phyloP scores from a whole-genome alignment of 2,329 filamentous ascomycete species.

The Penicillium frequentans region DNA sequence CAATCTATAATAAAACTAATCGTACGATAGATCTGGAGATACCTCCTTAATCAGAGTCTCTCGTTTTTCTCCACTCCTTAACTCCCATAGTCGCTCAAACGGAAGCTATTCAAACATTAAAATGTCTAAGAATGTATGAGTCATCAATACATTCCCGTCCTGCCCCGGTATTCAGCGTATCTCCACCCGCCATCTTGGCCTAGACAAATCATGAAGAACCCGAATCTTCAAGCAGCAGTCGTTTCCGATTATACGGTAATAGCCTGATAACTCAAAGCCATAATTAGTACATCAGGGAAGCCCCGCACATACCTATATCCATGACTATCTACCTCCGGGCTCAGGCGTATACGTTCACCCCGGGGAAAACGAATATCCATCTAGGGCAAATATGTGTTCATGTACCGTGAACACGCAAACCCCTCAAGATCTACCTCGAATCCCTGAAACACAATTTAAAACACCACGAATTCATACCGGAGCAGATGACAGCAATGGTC shows the following conservation, averaged over 20 bases:
- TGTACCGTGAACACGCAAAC: background rate
- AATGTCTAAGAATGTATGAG: conserved; percentile 2
- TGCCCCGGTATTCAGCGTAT: conserved; percentile 27
- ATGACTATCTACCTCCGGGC: background rate
- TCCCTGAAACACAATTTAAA: background rate
- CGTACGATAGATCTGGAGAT: no score
- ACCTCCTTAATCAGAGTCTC: background rate
- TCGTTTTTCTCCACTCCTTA: background rate
- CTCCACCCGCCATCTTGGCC: conserved; percentile 14
- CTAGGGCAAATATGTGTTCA: background rate
- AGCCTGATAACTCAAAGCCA: background rate
- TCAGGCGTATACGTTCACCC: background rate
- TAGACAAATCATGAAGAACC: conserved; percentile 1
- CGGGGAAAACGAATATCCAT: conserved; percentile 3
- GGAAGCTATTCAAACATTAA: background rate
- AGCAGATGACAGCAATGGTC: conserved; percentile 1
- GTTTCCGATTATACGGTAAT: background rate
- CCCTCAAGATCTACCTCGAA: background rate
- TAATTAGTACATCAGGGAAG: background rate
- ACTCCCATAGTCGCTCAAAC: background rate
- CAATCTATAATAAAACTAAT: background rate
- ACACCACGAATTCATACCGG: conserved; percentile 19
- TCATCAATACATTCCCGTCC: conserved; percentile 22
- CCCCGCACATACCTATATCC: background rate
- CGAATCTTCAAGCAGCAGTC: background rate